Evolutionary conservation across 1,139 yeast genomes (phyloP).

Genomic region (Yamadazyma conglobata): DNA sequence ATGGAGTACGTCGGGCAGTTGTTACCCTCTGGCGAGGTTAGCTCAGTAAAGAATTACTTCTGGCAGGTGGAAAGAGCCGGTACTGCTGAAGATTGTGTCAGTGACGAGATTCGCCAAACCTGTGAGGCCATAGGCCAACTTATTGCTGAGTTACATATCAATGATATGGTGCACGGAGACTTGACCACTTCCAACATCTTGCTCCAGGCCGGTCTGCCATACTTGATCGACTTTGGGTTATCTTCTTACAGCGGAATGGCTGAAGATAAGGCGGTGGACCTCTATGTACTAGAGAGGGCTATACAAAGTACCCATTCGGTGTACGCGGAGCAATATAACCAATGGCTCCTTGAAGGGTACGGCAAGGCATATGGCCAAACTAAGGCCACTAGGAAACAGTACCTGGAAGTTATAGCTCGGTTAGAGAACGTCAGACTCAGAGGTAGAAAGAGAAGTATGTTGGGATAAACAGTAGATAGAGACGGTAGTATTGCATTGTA

Average conservation of each 20-base stretch:
- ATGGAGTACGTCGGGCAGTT: conserved; percentile 70
- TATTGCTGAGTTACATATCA: conserved; percentile 68
- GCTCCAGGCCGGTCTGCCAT: conserved; percentile 45
- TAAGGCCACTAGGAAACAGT: conserved; percentile 32
- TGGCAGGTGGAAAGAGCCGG: conserved; percentile 54
- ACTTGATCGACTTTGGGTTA: conserved; percentile 87
- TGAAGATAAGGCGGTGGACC: conserved; percentile 95
- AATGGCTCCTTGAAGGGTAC: conserved; percentile 77
- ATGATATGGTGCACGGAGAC: conserved; percentile 91
- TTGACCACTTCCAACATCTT: conserved; percentile 87
- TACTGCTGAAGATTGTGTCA: conserved; percentile 23
- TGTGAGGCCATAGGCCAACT: conserved; percentile 59
- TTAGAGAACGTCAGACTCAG: conserved; percentile 83
- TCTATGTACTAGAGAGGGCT: conserved; percentile 92
- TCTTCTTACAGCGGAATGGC: conserved; percentile 71
- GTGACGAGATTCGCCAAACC: conserved; percentile 37
- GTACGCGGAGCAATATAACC: conserved; percentile 58
- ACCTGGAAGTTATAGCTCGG: conserved; percentile 56
- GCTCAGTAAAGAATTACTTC: conserved; percentile 67
- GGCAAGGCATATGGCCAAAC: conserved; percentile 29
- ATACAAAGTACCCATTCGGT: conserved; percentile 85
- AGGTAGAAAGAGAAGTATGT: conserved; percentile 93
- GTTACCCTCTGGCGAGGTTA: conserved; percentile 45
- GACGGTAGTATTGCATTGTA: not conserved
- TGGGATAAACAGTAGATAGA: conserved; percentile 42